Percentiles rank a stretch among this genome's conserved stretches.
phyloP scores from a whole-genome alignment of 225 moss, liverwort and hornwort genomes.

The Anthoceros angustus region DNA sequence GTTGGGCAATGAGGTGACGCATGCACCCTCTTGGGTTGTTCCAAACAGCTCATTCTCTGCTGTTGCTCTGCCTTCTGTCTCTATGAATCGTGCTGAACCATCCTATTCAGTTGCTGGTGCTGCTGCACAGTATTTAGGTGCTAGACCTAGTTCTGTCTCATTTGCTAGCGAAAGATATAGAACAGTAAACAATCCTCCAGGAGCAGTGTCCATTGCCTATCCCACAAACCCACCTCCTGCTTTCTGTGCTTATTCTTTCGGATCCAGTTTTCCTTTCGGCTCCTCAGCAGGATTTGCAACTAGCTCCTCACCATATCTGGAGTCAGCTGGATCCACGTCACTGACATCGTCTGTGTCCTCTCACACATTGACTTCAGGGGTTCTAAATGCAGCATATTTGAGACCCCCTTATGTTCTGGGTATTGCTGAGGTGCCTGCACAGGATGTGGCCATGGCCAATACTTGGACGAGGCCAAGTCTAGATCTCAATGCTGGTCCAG shows the following conservation, averaged over 20 bases:
- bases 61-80: conserved; percentile 30
- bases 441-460: conserved; percentile 27
- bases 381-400: conserved; percentile 33
- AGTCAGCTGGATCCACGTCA: conserved; percentile 41
- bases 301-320: conserved; percentile 47
- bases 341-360: conserved; percentile 37
- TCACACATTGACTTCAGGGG: conserved; percentile 27
- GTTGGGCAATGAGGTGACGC: conserved; percentile 50
- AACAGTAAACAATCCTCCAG: conserved; percentile 24
- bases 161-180: conserved; percentile 51
- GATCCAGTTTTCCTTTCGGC: conserved; percentile 40
- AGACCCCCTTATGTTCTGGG: conserved; percentile 29
- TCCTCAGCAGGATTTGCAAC: conserved; percentile 35
- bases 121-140: conserved; percentile 58
- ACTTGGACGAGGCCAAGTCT: conserved; percentile 54
- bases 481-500: conserved; percentile 91
- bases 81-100: conserved; percentile 42
- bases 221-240: conserved; percentile 43
- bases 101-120: conserved; percentile 55
- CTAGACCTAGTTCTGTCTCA: conserved; percentile 32
- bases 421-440: conserved; percentile 37
- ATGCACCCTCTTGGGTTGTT: conserved; percentile 52
- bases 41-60: conserved; percentile 28
- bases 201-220: conserved; percentile 36
- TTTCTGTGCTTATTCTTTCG: conserved; percentile 40